These are phyloP conservation scores for Eucalyptus cloeziana DNA, from an alignment of 345 rosid genomes.

Conservation along the genomic window DNA sequence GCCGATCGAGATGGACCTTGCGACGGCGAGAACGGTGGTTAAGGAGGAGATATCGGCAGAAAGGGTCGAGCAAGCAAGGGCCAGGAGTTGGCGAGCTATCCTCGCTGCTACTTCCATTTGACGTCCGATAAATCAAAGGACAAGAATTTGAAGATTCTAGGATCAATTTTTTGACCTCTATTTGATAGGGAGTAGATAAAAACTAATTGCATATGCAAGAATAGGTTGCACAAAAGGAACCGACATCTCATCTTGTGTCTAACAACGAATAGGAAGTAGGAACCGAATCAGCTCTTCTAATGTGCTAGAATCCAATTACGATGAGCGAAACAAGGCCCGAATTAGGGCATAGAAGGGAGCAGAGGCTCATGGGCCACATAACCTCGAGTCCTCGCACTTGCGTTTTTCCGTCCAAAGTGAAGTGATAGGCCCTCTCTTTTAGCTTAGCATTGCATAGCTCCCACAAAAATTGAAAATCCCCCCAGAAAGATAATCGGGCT, in stretches of 20 bases:
- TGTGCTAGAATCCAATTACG: neutral
- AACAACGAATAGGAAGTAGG: too few relatives aligned
- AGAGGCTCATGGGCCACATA: neutral
- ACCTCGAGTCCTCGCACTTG: neutral
- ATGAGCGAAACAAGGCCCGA: neutral
- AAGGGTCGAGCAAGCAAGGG: too few relatives aligned
- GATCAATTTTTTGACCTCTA: too few relatives aligned
- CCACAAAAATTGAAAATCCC: neutral
- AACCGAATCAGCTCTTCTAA: neutral
- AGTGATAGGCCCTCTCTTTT: neutral
- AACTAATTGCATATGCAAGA: too few relatives aligned
- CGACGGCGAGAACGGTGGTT: conserved; percentile 25
- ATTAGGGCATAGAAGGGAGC: neutral
- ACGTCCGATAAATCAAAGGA: too few relatives aligned
- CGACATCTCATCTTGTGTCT: too few relatives aligned
- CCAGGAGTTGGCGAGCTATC: too few relatives aligned
- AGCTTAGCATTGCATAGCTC: neutral
- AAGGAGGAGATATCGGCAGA: too few relatives aligned
- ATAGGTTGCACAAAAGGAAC: too few relatives aligned
- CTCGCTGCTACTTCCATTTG: too few relatives aligned
- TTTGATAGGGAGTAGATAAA: too few relatives aligned
- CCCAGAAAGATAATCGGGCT: neutral
- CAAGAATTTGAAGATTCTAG: too few relatives aligned
- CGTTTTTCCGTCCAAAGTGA: neutral
- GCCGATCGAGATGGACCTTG: conserved; percentile 91